Evolutionary conservation across 1,139 yeast genomes (phyloP).

Genomic region (Debaryomycetaceae sp.): DNA sequence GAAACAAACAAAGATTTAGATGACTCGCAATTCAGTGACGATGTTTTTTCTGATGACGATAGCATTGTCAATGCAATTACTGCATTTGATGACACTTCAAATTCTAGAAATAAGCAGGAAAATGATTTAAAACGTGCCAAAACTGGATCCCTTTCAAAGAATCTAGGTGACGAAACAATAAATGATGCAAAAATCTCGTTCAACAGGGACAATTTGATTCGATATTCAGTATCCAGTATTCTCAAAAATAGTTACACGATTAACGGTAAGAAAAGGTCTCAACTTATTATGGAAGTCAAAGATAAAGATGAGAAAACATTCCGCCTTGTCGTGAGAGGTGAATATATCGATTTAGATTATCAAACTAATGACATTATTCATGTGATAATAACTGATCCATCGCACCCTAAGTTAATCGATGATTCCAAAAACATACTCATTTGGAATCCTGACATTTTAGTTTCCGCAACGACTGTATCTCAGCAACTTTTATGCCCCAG

Average conservation of each 20-base stretch:
- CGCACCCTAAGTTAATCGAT: conserved; percentile 45
- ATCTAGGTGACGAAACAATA: conserved; percentile 10
- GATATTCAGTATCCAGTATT: conserved; percentile 48
- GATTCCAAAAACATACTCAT: conserved; percentile 60
- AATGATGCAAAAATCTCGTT: conserved; percentile 45
- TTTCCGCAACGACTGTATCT: conserved; percentile 81
- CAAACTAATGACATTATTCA: conserved; percentile 56
- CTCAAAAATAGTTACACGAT: conserved; percentile 28
- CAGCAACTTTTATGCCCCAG: conserved; percentile 73
- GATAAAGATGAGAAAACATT: conserved; percentile 27
- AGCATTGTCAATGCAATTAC: conserved; percentile 5
- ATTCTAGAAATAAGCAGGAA: not conserved
- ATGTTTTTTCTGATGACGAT: conserved; percentile 7
- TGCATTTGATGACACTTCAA: conserved; percentile 6
- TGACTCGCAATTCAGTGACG: conserved; percentile 3
- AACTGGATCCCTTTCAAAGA: conserved; percentile 14
- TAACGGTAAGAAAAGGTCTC: conserved; percentile 31
- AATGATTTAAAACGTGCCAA: conserved; percentile 8
- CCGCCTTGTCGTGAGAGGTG: conserved; percentile 47
- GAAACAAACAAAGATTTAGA: not conserved
- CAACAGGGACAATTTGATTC: conserved; percentile 41
- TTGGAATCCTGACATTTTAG: conserved; percentile 77
- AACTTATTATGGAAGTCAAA: conserved; percentile 48
- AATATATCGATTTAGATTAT: conserved; percentile 45
- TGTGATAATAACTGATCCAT: conserved; percentile 47